phyloP scores from a whole-genome alignment of 2,329 filamentous ascomycete species.

The Meredithiella fracta region DNA sequence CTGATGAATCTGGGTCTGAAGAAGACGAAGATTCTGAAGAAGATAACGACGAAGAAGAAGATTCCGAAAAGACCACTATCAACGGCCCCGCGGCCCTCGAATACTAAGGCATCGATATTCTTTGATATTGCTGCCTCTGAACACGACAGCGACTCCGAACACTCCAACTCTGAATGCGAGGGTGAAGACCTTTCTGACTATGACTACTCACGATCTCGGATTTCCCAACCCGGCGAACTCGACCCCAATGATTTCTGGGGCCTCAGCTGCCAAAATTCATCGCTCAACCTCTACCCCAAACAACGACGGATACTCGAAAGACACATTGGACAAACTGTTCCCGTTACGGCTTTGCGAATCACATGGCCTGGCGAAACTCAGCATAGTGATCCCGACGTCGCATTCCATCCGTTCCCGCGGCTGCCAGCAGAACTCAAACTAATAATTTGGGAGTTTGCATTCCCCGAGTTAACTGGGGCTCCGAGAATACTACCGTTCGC shows the following conservation, averaged over 20 bases:
- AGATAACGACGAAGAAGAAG: background rate
- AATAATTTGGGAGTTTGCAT: slow-evolving; percentile 10
- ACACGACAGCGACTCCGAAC: background rate
- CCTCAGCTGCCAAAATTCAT: background rate
- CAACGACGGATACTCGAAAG: background rate
- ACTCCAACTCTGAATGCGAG: background rate
- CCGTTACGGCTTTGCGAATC: background rate
- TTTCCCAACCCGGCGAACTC: background rate
- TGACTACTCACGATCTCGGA: background rate
- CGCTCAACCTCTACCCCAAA: background rate
- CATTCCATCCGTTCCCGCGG: slow-evolving; percentile 2
- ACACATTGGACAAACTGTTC: background rate
- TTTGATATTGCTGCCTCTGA: slow-evolving; percentile 8
- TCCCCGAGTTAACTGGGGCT: background rate
- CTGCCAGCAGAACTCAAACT: slow-evolving; percentile 6
- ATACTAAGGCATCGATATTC: slow-evolving; percentile 1
- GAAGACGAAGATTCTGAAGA: background rate
- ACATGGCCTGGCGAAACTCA: slow-evolving; percentile 5
- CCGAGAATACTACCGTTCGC: slow-evolving; percentile 1
- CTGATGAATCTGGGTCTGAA: background rate
- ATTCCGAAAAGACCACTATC: background rate
- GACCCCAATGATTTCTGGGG: background rate
- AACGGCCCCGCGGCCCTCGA: background rate
- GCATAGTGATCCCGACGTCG: background rate
- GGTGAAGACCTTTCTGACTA: background rate